Evolutionary conservation across 331 rosid genomes (phyloP).

Genomic region (Rhamnella rubrinervis): DNA sequence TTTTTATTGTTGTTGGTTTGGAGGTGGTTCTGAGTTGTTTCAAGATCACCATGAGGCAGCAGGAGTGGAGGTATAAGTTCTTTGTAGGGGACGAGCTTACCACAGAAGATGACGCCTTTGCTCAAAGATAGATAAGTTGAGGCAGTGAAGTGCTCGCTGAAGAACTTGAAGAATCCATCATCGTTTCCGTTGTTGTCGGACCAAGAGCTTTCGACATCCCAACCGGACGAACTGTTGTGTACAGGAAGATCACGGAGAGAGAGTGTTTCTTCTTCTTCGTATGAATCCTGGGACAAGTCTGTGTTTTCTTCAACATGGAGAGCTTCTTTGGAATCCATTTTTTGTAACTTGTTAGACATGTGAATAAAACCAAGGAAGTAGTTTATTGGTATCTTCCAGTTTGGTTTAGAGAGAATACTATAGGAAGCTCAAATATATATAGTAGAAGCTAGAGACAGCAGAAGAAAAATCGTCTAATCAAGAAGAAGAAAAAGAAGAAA

Average conservation of each 20-base stretch:
- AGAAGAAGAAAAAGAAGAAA: not conserved
- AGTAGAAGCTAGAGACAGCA: not conserved
- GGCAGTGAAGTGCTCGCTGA: conserved; percentile 54
- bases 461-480: not conserved
- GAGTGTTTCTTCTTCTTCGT: conserved; percentile 43
- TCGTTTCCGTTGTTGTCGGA: not conserved
- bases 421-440: not conserved
- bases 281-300: conserved; percentile 20
- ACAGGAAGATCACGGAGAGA: conserved; percentile 45
- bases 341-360: not conserved
- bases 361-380: not conserved
- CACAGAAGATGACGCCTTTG: conserved; percentile 67
- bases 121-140: conserved; percentile 15
- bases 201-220: conserved; percentile 36
- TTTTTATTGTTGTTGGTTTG: not conserved
- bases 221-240: conserved; percentile 28
- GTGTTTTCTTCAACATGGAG: conserved; percentile 1
- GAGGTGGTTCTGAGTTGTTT: not conserved
- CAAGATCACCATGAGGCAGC: not conserved
- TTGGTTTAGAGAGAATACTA: not conserved
- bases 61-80: conserved; percentile 17
- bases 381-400: not conserved
- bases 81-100: conserved; percentile 64
- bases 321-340: conserved; percentile 25
- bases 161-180: conserved; percentile 66